Evolutionary conservation across 441 rosid genomes (phyloP), one percentile per base, ranked within the genome.

Genomic region (Populus hybrid): DNA sequence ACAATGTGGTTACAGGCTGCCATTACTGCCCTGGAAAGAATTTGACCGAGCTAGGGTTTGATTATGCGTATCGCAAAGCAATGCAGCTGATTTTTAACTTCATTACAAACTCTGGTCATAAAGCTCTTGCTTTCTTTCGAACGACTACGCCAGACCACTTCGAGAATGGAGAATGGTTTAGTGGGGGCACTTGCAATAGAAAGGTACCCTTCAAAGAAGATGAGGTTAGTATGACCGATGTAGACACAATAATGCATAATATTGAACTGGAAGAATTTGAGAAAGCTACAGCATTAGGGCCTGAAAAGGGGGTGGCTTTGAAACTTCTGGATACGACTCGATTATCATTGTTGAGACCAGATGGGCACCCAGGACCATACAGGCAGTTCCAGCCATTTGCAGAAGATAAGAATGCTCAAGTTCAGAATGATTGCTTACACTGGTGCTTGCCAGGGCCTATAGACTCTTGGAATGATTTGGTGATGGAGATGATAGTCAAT

Each of bases 401-500:
- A 3, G 76, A 85, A 81, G 90, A 88, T 57, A 85, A 81, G 81
- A 88, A 86, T 10, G 92, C 89, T 2, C 78, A 72, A 71, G 94
- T 91, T 80, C 99, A 92, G 86, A 89, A 90, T 28, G 99, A 95
- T 69, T 95, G 97, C 78, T 76, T 95, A 75, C 99, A 92, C 79
- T 95, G 99, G 99, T 93, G 99, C 85, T 80, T 95, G 83, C 99
- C 99, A 4, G 99, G 98, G 75, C 97, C 99, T 8, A 84, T 95
- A 4, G 99, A 95, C 81, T 77, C 85, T 34, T 92, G 91, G 96
- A 95, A 92, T 83, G 98, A 92, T 78, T 83, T 95, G 84, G 88
- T 95, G n/a, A 85, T 95, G 91, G 91, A 92, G 81, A 86, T 88
- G 79, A 77, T 87, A 30, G 81, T 84, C 46, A 86, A 84, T 72